phyloP scores from a whole-genome alignment of 2,329 filamentous ascomycete species.

The Fusarium protoensiforme region DNA sequence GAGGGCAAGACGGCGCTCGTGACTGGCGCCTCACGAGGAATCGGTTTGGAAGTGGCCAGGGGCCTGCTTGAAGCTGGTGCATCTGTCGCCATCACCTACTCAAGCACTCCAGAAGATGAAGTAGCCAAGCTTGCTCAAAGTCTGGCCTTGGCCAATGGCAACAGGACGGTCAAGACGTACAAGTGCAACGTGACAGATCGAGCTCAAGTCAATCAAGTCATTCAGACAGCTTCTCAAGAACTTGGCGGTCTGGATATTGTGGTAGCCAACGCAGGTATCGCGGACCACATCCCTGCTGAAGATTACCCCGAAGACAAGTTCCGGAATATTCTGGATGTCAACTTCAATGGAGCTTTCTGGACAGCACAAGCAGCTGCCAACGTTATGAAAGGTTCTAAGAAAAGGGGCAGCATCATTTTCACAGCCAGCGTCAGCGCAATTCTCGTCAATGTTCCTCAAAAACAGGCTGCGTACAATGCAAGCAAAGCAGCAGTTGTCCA shows the following conservation, averaged over 20 bases:
- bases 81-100: constrained; percentile 37
- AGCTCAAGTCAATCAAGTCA: constrained; percentile 41
- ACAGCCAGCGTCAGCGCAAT: constrained; percentile 53
- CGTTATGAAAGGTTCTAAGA: constrained; percentile 48
- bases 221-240: constrained; percentile 47
- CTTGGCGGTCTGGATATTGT: constrained; percentile 53
- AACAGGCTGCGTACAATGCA: constrained; percentile 55
- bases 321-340: constrained; percentile 52
- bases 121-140: constrained; percentile 14
- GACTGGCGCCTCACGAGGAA: constrained; percentile 61
- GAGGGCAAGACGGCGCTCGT: constrained; percentile 59
- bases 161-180: constrained; percentile 47
- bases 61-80: constrained; percentile 40
- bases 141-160: constrained; percentile 13
- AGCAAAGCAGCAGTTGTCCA: constrained; percentile 56
- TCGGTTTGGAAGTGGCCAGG: constrained; percentile 55
- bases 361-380: constrained; percentile 55
- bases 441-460: constrained; percentile 55
- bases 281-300: constrained; percentile 48
- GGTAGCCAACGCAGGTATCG: constrained; percentile 56
- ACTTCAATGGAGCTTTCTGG: constrained; percentile 56
- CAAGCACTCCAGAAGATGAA: constrained; percentile 14
- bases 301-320: constrained; percentile 55
- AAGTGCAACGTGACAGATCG: constrained; percentile 50
- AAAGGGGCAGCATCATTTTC: constrained; percentile 52